A percentile compares a stretch with the other conserved stretches of the same genome.
Evolutionary conservation across 1,284 basidiomycete genomes (phyloP).

Genomic region (Entoloma clypeatum): DNA sequence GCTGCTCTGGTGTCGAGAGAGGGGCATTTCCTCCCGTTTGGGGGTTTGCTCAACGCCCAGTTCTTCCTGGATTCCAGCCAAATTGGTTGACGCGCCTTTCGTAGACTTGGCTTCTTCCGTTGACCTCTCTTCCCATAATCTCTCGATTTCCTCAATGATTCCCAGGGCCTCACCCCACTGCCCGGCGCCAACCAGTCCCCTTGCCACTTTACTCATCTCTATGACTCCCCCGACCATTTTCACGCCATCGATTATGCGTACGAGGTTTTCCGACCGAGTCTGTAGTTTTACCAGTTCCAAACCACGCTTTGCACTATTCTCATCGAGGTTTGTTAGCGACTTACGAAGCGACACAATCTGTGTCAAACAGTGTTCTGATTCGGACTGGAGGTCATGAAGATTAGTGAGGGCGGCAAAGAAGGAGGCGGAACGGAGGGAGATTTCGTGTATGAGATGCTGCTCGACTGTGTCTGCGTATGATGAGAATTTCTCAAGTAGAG

Average conservation of each 20-base stretch:
- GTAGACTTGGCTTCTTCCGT: slow-evolving; percentile 6
- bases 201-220: slow-evolving; percentile 71
- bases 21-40: slow-evolving; percentile 16
- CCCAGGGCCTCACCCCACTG: slow-evolving; percentile 84
- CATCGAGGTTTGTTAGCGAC: slow-evolving; percentile 76
- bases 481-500: slow-evolving; percentile 88
- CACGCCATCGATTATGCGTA: slow-evolving; percentile 58
- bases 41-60: slow-evolving; percentile 12
- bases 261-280: slow-evolving; percentile 58
- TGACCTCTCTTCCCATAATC: slow-evolving; percentile 51
- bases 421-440: slow-evolving; percentile 84
- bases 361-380: slow-evolving; percentile 79
- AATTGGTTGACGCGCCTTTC: slow-evolving; percentile 5
- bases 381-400: slow-evolving; percentile 86
- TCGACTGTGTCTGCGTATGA: slow-evolving; percentile 94
- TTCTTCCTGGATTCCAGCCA: slow-evolving; percentile 16
- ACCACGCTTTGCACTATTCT: slow-evolving; percentile 73
- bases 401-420: slow-evolving; percentile 98
- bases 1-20: slow-evolving; percentile 16
- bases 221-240: slow-evolving; percentile 67
- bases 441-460: slow-evolving; percentile 91
- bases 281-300: slow-evolving; percentile 70
- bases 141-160: slow-evolving; percentile 71
- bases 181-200: slow-evolving; percentile 69
- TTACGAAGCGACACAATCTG: slow-evolving; percentile 73